phyloP scores from a whole-genome alignment of 2,329 filamentous ascomycete species.

The Arthrobotrys pseudoclavata region DNA sequence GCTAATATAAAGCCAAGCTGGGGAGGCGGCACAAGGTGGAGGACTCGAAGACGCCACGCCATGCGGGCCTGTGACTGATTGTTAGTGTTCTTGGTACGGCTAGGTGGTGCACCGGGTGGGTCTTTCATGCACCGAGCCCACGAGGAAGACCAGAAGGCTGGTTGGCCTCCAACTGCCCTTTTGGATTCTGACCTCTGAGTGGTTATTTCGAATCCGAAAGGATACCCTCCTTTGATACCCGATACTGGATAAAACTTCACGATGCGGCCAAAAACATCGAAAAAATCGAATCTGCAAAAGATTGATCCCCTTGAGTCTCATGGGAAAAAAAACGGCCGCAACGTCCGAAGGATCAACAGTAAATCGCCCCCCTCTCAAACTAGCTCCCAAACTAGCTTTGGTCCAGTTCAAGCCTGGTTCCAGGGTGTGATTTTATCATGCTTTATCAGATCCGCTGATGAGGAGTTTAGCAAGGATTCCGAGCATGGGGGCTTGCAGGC shows the following conservation, averaged over 20 bases:
- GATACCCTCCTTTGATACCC: background rate
- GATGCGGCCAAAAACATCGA: background rate
- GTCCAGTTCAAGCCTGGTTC: slow-evolving; percentile 7
- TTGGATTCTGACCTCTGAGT: slow-evolving; percentile 12
- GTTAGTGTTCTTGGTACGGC: slow-evolving; percentile 1
- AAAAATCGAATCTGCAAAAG: background rate
- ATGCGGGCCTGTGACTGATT: slow-evolving; percentile 40
- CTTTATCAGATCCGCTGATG: slow-evolving; percentile 60
- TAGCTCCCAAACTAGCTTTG: slow-evolving; percentile 10
- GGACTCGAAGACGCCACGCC: slow-evolving; percentile 15
- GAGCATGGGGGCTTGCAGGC: slow-evolving; percentile 13
- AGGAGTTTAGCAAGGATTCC: slow-evolving; percentile 25
- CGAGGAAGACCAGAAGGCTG: slow-evolving; percentile 13
- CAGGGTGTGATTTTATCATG: slow-evolving; percentile 48
- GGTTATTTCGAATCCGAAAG: background rate
- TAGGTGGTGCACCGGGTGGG: slow-evolving; percentile 14
- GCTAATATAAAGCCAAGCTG: slow-evolving; percentile 10
- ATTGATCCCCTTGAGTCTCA: background rate
- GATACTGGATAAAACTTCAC: background rate
- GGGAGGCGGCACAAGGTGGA: slow-evolving; percentile 35
- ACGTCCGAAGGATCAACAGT: slow-evolving; percentile 33
- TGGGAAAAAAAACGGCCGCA: slow-evolving; percentile 5
- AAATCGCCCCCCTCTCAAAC: slow-evolving; percentile 37
- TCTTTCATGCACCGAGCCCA: slow-evolving; percentile 20
- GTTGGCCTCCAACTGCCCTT: slow-evolving; percentile 5